Conservation (phyloP, 805 yeast species). For the Hanseniaspora thailandica region DNA sequence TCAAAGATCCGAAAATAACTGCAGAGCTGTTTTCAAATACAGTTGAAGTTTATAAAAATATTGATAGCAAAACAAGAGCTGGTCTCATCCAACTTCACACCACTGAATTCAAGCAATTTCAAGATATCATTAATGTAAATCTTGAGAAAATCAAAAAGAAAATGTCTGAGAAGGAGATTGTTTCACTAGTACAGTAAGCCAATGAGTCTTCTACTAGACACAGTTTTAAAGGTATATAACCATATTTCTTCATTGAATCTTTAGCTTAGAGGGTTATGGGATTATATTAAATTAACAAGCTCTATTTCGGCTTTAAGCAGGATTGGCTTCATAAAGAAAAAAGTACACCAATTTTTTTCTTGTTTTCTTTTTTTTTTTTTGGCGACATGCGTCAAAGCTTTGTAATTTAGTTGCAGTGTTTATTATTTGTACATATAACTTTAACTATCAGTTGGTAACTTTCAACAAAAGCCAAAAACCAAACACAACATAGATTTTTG, state of each 20-base stretch:
- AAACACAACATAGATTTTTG: background rate
- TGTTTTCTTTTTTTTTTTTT: no score
- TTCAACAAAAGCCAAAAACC: background rate
- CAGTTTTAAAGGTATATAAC: no score
- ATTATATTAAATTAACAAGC: no score
- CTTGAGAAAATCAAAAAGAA: background rate
- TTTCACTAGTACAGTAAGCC: background rate
- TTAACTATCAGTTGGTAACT: no score
- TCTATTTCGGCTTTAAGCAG: background rate
- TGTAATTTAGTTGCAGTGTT: background rate
- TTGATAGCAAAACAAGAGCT: background rate
- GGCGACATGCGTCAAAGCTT: background rate
- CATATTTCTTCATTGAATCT: no score
- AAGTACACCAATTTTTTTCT: conserved; percentile 9
- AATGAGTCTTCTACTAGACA: background rate
- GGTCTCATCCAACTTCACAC: conserved; percentile 1
- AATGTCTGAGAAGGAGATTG: background rate
- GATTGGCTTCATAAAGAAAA: background rate
- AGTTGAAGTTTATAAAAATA: background rate
- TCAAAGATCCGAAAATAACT: conserved; percentile 11
- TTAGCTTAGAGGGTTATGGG: no score
- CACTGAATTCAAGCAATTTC: conserved; percentile 7
- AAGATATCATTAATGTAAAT: background rate
- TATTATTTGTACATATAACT: no score
- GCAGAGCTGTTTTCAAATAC: conserved; percentile 11